Evolutionary conservation across 2,329 filamentous ascomycete genomes (phyloP).

Genomic region (Fusarium transvaalense): DNA sequence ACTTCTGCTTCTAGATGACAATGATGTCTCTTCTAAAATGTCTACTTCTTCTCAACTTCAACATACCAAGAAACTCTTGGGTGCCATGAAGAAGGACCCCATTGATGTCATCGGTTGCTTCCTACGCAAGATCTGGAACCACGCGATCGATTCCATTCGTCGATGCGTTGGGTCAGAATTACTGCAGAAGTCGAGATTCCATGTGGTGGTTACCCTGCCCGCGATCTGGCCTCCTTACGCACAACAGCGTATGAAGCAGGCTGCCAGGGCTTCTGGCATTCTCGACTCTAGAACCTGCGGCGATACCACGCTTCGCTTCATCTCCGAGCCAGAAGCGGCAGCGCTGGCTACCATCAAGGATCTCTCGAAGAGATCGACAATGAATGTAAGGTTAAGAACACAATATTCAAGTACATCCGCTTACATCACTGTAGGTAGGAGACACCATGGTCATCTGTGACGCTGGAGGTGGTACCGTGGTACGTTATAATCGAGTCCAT

Average conservation of each 20-base stretch:
- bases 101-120: constrained; percentile 52
- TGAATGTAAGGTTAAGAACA: constrained; percentile 31
- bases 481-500: constrained; percentile 21
- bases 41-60: constrained; percentile 39
- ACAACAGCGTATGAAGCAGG: constrained; percentile 53
- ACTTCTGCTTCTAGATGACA: constrained; percentile 53
- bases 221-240: constrained; percentile 60
- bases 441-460: constrained; percentile 53
- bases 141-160: constrained; percentile 47
- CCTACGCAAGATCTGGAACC: constrained; percentile 52
- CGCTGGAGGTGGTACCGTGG: constrained; percentile 55
- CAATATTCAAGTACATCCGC: not conserved
- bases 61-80: constrained; percentile 1
- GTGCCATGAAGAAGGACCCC: constrained; percentile 29
- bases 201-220: constrained; percentile 58
- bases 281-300: constrained; percentile 45
- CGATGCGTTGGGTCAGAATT: constrained; percentile 17
- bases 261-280: constrained; percentile 53
- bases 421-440: constrained; percentile 11
- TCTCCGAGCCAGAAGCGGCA: constrained; percentile 61
- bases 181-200: constrained; percentile 46
- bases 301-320: constrained; percentile 51
- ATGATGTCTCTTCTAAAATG: constrained; percentile 47
- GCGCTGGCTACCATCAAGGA: constrained; percentile 55
- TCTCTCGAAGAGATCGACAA: constrained; percentile 36